Base-by-base conservation (phyloP, 768 basidiomycete genomes). In the Suillus subaureus region DNA sequence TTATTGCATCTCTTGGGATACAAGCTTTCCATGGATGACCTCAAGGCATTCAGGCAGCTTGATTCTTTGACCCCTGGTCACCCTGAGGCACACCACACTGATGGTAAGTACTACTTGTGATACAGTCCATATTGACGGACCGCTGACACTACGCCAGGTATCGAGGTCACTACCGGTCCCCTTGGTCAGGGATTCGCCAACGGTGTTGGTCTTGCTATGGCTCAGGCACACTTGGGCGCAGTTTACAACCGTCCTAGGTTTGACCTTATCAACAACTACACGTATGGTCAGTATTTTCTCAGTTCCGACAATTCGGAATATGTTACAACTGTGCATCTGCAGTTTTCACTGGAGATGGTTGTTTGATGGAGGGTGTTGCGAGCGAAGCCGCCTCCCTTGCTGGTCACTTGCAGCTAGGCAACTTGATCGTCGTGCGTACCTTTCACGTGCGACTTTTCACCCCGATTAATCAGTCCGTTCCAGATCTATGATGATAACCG, bases 291-390 rank as follows among this genome's bases (percentile, higher is more conserved):
- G 77, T 60, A 3, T n/a, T 56, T 63, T 61, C 37, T 16, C 52
- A 39, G 16, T 21, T 62, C 37, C 13, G 43, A 60, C 62, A 61
- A 61, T 64, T 55, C 43, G 23, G 52, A 40, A 26, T 60, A n/a
- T 37, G 12, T 60, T 40, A 61, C 64, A 62, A 60, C 65, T 61
- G 26, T 57, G 66, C 9, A 62, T 64, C 58, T 61, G 23, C 67
- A 93, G 93, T 91, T 61, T 97, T 97, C 82, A 84, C 87, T 66
- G 96, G 96, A 72, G 96, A 98, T 79, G 96, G 96, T 55, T 98
- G 96, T 80, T 84, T 98, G 62, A 96, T 96, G 92, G 96, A 98
- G 79, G 96, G 96, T 83, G 89, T 98, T 70, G 86, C 95, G n/a
- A 85, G 86, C 68, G 96, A 98, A 78, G 94, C 96, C 47, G 91